Evolutionary conservation across 2,329 filamentous ascomycete species (phyloP).

Genomic region (Colletotrichum coccodes): DNA sequence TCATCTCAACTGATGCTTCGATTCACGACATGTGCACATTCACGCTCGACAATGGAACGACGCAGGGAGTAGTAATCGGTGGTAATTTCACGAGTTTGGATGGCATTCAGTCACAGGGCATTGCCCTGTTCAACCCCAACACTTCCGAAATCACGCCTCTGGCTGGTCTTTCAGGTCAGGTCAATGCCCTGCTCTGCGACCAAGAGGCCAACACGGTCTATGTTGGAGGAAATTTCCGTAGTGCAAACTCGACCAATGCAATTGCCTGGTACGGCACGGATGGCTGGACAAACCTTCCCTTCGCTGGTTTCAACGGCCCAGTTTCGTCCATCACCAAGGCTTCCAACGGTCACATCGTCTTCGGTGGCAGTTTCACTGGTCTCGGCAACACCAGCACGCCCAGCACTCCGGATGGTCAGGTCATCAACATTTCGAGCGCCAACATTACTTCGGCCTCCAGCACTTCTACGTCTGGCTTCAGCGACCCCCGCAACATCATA

Average conservation of each 20-base stretch:
- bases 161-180: slow-evolving; percentile 83
- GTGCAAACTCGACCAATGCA: slow-evolving; percentile 86
- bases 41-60: slow-evolving; percentile 70
- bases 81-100: slow-evolving; percentile 96
- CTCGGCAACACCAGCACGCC: slow-evolving; percentile 82
- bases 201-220: slow-evolving; percentile 81
- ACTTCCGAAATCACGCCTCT: slow-evolving; percentile 78
- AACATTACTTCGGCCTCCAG: slow-evolving; percentile 76
- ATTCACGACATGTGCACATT: slow-evolving; percentile 92
- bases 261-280: slow-evolving; percentile 78
- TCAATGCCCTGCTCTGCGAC: slow-evolving; percentile 87
- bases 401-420: slow-evolving; percentile 75
- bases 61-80: slow-evolving; percentile 83
- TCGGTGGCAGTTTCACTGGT: slow-evolving; percentile 90
- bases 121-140: slow-evolving; percentile 83
- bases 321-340: slow-evolving; percentile 87
- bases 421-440: slow-evolving; percentile 86
- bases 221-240: slow-evolving; percentile 87
- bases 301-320: slow-evolving; percentile 93
- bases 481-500: slow-evolving; percentile 81
- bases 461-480: slow-evolving; percentile 71
- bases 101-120: slow-evolving; percentile 77
- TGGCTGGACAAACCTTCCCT: slow-evolving; percentile 84
- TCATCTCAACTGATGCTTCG: slow-evolving; percentile 82
- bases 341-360: slow-evolving; percentile 86